Evolutionary conservation across 768 basidiomycete species (phyloP), one percentile per base, ranked within the genome.

Genomic region (Suillus sp.): DNA sequence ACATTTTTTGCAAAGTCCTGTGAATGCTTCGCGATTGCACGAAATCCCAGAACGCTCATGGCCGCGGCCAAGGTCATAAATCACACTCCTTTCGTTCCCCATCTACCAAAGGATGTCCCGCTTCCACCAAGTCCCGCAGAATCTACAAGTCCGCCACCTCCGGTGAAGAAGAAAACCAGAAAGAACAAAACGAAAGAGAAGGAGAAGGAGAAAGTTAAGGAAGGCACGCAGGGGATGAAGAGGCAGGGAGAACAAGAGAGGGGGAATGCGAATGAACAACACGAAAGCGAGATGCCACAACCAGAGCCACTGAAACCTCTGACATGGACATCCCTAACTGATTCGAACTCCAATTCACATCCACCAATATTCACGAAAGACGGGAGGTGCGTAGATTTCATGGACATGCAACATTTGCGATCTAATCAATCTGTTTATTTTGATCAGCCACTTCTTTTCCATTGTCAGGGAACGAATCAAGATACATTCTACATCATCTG

Each of bases 321-420:
- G 90, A 77, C 84, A 60, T 93, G 92, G 92, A 80, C 82, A 62
- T 81, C 85, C 55, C 79, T 95, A 62, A 86, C 91, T 43, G 90
- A 92, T 75, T 81, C 87, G 11, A 82, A 81, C 59, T 82, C 84
- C 50, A 90, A 83, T 67, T 83, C 78, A 65, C 81, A 83, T 43
- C 84, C 92, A 6, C 89, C 93, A 42, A 78, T 95, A 66, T 95
- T 95, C 75, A 93, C 94, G 34, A 90, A 83, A 74, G 95, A 98
- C 76, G 92, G 92, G 77, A 88, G 87, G 95, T 95, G 72, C 64
- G 79, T 70, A 57, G 48, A 53, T 14, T 67, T 50, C 38, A 51
- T 51, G n/a, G 22, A 60, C 51, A 67, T 51, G 32, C 63, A 43
- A 22, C 37, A 18, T 57, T 10, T 62, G 38, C 62, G 55, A 60